Conservation (phyloP, 1,139 yeast genomes). For the Candida sojae region DNA sequence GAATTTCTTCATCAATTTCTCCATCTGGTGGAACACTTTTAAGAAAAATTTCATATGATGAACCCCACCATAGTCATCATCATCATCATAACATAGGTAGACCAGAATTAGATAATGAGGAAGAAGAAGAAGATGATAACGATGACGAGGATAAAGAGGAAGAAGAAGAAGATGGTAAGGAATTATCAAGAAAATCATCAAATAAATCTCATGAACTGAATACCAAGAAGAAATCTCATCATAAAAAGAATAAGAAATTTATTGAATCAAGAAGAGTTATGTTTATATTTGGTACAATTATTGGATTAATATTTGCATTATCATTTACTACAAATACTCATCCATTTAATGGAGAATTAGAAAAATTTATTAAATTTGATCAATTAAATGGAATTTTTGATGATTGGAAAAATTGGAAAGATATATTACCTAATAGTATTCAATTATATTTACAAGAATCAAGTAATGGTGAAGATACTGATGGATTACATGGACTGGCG, state of each 20-base stretch:
- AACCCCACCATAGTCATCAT: conserved; percentile 5
- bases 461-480: conserved; percentile 34
- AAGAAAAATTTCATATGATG: conserved; percentile 5
- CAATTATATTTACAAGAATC: conserved; percentile 58
- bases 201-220: background rate
- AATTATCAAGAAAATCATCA: background rate
- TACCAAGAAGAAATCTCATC: background rate
- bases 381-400: conserved; percentile 52
- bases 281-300: conserved; percentile 59
- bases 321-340: conserved; percentile 57
- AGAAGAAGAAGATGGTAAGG: background rate
- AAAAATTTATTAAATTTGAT: conserved; percentile 58
- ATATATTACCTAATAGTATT: conserved; percentile 65
- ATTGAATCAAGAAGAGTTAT: conserved; percentile 49
- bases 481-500: conserved; percentile 54
- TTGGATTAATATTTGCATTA: conserved; percentile 69
- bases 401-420: conserved; percentile 54
- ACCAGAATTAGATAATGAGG: background rate
- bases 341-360: conserved; percentile 46
- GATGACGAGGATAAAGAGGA: background rate
- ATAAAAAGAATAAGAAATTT: conserved; percentile 19
- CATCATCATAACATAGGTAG: conserved; percentile 4
- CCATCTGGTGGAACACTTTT: background rate
- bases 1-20: background rate
- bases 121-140: background rate